Evolutionary conservation across 2,329 filamentous ascomycete genomes (phyloP), one percentile per base, ranked within the genome.

Genomic region (Claviceps humidiphila): DNA sequence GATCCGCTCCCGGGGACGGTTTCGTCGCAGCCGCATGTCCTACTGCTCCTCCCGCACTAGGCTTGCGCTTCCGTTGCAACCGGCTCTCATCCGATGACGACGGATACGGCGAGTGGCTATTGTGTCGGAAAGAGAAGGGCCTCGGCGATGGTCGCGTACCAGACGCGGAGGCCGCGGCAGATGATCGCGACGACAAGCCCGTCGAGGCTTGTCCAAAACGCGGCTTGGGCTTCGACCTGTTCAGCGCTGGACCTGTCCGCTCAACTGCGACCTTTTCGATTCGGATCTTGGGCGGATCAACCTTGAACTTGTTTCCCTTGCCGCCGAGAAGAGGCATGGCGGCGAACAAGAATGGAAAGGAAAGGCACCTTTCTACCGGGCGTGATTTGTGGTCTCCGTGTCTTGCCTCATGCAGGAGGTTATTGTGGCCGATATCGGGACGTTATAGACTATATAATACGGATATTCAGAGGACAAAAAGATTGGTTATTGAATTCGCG

Each of bases 201-300:
- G 48, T 16, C 17, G 13, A 26, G 14, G 47, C 14, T 13, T 61
- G 56, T 51, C 58, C 57, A 50, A 66, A 60, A 49, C 63, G 58
- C 41, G 60, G 56, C 52, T 64, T 67, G 37, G 64, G 60, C 57
- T 66, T 70, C 7, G 67, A 64, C 47, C 66, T 68, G 8, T 67
- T 68, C 46, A 68, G 66, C 16, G 66, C 62, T 4, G 62, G 56
- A 47, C 30, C 30, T 34, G 66, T 60, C 47, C 61, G 60, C 54
- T 69, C 70, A 60, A 77, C 68, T 51, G 70, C 65, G 53, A 78
- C 74, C 57, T 73, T 74, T 61, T 79, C 74, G 59, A 76, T 73
- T 55, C 74, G 72, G 58, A 78, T 71, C 54, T 70, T 71, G 53
- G 73, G 71, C 51, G 71, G 68, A 55, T 74, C 71, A 57, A 71